These are phyloP conservation scores for Ceratocystis lukuohia DNA, from an alignment of 2,329 filamentous ascomycete genomes.

Conservation along the genomic window DNA sequence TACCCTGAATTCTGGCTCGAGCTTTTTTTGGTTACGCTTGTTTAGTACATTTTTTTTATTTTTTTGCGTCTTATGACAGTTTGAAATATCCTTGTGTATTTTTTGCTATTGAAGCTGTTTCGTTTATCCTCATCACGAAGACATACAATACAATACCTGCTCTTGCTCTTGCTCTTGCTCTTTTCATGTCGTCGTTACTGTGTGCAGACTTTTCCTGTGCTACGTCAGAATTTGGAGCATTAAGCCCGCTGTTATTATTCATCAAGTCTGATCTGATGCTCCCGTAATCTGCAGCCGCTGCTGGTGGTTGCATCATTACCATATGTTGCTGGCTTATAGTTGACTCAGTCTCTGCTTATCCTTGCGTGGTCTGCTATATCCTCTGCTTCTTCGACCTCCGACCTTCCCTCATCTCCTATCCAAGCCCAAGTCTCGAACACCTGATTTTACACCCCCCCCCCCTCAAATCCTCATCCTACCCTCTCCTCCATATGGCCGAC, in stretches of 20 bases:
- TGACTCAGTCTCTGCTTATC: background rate
- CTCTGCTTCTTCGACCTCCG: too few species aligned
- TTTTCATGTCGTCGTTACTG: background rate
- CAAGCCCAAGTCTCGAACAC: background rate
- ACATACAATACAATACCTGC: background rate
- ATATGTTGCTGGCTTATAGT: background rate
- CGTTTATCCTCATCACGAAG: background rate
- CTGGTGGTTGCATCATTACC: background rate
- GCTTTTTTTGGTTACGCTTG: too few species aligned
- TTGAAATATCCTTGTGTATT: too few species aligned
- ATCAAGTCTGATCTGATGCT: background rate
- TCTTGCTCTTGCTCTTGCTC: background rate
- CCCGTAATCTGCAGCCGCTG: conserved; percentile 1
- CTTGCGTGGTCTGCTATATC: background rate
- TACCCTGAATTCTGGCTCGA: too few species aligned
- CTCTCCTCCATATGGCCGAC: conserved; percentile 10
- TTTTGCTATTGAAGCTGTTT: background rate
- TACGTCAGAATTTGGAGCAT: background rate
- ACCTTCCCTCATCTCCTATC: background rate
- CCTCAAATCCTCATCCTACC: background rate
- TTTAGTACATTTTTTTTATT: background rate
- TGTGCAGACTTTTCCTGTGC: conserved; percentile 5
- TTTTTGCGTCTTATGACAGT: background rate
- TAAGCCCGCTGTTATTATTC: background rate
- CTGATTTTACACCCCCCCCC: background rate